Base-by-base conservation (phyloP, 768 basidiomycete genomes). In the Calvatia gigantea region DNA sequence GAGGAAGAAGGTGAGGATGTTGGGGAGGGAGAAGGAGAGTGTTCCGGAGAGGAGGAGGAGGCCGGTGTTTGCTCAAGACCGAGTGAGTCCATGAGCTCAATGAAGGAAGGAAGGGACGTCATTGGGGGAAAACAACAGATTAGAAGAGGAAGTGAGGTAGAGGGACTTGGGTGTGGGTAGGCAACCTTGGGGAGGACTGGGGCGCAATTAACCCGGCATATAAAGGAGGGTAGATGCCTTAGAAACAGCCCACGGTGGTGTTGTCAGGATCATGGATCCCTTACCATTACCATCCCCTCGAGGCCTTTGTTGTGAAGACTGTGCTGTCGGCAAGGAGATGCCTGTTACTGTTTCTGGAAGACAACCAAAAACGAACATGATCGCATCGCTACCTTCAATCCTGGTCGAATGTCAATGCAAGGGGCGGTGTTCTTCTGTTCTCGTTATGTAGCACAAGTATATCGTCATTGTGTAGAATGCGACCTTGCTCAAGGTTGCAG, bases 41-140 rank as follows among this genome's bases (percentile, higher is more conserved):
- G 61, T 63, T 62, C 71, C 44, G 72, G 62, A 23, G 67, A 61
- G 58, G 64, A 59, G 48, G 66, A 59, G 44, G 72, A 69, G 51
- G 72, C n/a, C n/a, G n/a, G 44, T 28, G 65, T 68, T 61, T 79
- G 78, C 61, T 88, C 83, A 69, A 92, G 77, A 60, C 88, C 91
- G 62, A 93, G 76, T 58, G 91, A 82, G 59, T 83, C 82, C 89
- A 93, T 90, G 67, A 93, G 87, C 73, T 91, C 85, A 56, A 90
- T 84, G 69, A 93, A 93, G 54, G 91, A 91, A 65, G 91, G 91
- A 63, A 92, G 84, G 64, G 87, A 70, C 67, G 86, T 75, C 86
- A 86, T 89, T 64, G 64, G 50, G 58, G 60, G 61, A 66, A 58
- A 64, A 65, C 52, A 64, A 65, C 61, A 62, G 60, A 62, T 46